phyloP scores from a whole-genome alignment of 495 filamentous ascomycete species.

The Penicillium psychrofluorescens region DNA sequence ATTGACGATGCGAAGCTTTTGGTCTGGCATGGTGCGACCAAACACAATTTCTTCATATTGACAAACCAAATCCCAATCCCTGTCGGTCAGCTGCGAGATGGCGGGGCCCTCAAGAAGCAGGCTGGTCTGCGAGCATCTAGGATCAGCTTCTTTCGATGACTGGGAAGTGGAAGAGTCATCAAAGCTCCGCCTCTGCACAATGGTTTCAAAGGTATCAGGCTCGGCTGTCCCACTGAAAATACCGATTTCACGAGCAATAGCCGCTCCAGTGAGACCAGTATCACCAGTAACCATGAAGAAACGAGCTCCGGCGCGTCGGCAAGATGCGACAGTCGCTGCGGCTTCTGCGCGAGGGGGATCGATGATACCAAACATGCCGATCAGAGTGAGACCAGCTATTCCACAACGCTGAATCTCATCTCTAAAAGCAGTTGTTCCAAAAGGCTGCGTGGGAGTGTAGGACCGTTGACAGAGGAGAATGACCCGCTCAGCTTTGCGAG shows the following conservation, averaged over 20 bases:
- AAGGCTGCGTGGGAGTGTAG: conserved; percentile 12
- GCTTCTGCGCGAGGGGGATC: conserved; percentile 65
- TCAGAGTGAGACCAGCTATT: conserved; percentile 33
- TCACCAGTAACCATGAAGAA: conserved; percentile 64
- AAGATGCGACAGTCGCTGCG: conserved; percentile 34
- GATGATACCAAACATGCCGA: conserved; percentile 45
- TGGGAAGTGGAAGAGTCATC: conserved; percentile 2
- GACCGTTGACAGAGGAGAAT: conserved; percentile 39
- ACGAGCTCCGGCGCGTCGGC: conserved; percentile 53
- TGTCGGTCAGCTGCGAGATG: conserved; percentile 46
- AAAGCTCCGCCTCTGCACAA: conserved; percentile 6
- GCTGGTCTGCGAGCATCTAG: conserved; percentile 15
- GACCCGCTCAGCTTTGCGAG: conserved; percentile 42
- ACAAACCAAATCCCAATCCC: conserved; percentile 51
- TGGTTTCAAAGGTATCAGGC: conserved; percentile 26
- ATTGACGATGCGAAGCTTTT: conserved; percentile 67
- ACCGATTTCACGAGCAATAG: conserved; percentile 59
- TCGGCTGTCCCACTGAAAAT: conserved; percentile 45
- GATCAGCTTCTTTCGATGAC: neutral
- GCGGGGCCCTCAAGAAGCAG: conserved; percentile 44
- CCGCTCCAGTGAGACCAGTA: conserved; percentile 60
- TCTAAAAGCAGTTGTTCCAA: conserved; percentile 32
- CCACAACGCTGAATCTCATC: conserved; percentile 33
- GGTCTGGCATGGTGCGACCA: conserved; percentile 69
- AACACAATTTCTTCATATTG: conserved; percentile 63